phyloP scores from a whole-genome alignment of 2,329 filamentous ascomycete genomes.

The Phyllosticta paracitricarpa region DNA sequence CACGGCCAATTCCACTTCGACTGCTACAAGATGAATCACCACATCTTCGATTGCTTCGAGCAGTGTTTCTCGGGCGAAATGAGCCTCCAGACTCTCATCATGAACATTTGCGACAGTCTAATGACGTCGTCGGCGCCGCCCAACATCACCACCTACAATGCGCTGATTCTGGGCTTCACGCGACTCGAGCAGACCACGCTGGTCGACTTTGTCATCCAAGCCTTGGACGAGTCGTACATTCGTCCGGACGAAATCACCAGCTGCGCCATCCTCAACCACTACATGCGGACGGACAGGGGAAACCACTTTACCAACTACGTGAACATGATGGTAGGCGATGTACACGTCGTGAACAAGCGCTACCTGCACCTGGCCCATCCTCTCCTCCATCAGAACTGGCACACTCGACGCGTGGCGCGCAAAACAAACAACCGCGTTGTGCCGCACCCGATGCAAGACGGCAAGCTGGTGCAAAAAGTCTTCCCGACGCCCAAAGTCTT shows the following conservation, averaged over 20 bases:
- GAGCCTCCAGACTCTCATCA: conserved; percentile 16
- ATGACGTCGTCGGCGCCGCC: conserved; percentile 52
- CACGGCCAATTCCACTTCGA: conserved; percentile 26
- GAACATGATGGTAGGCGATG: conserved; percentile 33
- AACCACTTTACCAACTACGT: conserved; percentile 30
- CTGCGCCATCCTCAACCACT: conserved; percentile 31
- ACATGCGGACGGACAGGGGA: conserved; percentile 21
- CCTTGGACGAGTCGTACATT: conserved; percentile 28
- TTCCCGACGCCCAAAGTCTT: conserved; percentile 36
- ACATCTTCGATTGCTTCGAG: conserved; percentile 19
- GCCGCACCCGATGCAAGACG: conserved; percentile 12
- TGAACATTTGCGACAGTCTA: conserved; percentile 52
- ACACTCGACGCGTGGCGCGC: neutral
- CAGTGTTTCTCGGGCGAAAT: conserved; percentile 1
- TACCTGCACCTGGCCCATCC: conserved; percentile 31
- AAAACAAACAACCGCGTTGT: conserved; percentile 1
- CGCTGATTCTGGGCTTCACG: conserved; percentile 55
- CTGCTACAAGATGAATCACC: conserved; percentile 21
- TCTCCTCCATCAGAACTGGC: conserved; percentile 20
- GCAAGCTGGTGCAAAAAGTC: conserved; percentile 33
- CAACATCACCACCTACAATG: conserved; percentile 60
- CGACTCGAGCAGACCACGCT: conserved; percentile 19
- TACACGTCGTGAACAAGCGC: neutral
- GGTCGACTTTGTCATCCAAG: conserved; percentile 21
- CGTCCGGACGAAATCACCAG: conserved; percentile 38